Evolutionary conservation across 768 basidiomycete genomes (phyloP), one percentile per base, ranked within the genome.

Genomic region (Guyanaporus albipodus): DNA sequence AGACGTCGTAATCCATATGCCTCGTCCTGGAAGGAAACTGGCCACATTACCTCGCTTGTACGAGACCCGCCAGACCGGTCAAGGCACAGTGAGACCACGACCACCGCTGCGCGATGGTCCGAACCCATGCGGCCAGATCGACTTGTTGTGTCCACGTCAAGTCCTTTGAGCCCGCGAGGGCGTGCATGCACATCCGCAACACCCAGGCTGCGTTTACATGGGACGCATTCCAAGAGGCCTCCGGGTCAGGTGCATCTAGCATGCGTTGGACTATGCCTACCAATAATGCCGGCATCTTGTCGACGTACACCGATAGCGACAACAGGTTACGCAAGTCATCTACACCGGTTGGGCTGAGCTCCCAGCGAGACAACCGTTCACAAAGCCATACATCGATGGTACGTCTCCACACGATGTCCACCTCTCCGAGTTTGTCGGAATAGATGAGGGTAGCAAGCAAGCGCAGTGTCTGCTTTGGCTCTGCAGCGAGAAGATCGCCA

Each of bases 391-490:
- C 58, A 58, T 79, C 78, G 10, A 86, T 52, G 40, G 70, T 74
- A 42, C 71, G 70, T 60, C 71, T 75, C 83, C 82, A 85, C 4
- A 76, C 76, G 18, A 77, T 51, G 60, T 86, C 82, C 26, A 77
- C 73, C 6, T 80, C 79, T 4, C 59, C 59, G n/a, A 88, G 56
- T 48, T 76, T 77, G 52, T 74, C 74, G n/a, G 66, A 59, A 38
- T 66, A 64, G 49, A 66, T 67, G 28, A 87, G 66, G 6, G 64
- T 64, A 0, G 78, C 77, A 14, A 85, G 64, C 46, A 87, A 68
- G 17, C 70, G 70, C 10, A 84, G 49, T 0, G 77, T 65, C 34
- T 59, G 51, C 31, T 57, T 57, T 4, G 76, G 71, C n/a, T 79
- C 69, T 6, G 55, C 48, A 22, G 78, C 69, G 12, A 82, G 56